phyloP scores from a whole-genome alignment of 345 rosid genomes.

The Eucalyptus erythrocorys region DNA sequence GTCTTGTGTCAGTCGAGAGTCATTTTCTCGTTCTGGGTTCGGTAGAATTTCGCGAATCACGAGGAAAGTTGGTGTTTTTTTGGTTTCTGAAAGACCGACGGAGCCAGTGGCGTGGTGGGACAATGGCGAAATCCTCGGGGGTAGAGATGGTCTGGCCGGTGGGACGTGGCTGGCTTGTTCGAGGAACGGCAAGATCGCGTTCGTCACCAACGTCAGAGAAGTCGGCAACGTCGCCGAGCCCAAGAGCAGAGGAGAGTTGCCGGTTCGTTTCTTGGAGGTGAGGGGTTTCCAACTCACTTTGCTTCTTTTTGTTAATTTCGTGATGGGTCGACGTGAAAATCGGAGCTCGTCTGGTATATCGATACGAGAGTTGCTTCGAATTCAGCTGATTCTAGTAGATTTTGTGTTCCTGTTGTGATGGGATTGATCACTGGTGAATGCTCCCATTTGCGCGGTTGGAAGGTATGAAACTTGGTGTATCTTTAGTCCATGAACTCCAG shows the following conservation, averaged over 20 bases:
- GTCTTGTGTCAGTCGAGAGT: background rate
- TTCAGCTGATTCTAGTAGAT: background rate
- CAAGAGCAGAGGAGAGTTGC: constrained; percentile 55
- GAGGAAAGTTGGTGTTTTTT: background rate
- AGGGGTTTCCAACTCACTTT: background rate
- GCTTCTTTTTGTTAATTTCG: background rate
- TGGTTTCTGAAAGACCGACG: constrained; percentile 33
- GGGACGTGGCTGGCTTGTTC: constrained; percentile 83
- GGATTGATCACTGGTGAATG: background rate
- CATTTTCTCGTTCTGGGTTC: background rate
- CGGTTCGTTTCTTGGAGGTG: constrained; percentile 63
- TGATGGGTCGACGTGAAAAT: background rate
- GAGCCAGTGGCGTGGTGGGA: constrained; percentile 68
- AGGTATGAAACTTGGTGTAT: background rate
- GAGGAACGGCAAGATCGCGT: constrained; percentile 50
- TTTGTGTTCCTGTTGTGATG: background rate
- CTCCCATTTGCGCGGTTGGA: background rate
- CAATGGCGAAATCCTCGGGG: constrained; percentile 50
- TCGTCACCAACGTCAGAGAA: constrained; percentile 64
- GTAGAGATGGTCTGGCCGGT: constrained; percentile 65
- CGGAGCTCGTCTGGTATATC: background rate
- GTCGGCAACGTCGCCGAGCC: constrained; percentile 15
- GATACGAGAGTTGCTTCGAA: background rate
- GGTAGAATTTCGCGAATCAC: background rate
- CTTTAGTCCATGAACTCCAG: background rate